Evolutionary conservation across 164 flowering plant species (phyloP).

Genomic region (Nymphaea colorata): DNA sequence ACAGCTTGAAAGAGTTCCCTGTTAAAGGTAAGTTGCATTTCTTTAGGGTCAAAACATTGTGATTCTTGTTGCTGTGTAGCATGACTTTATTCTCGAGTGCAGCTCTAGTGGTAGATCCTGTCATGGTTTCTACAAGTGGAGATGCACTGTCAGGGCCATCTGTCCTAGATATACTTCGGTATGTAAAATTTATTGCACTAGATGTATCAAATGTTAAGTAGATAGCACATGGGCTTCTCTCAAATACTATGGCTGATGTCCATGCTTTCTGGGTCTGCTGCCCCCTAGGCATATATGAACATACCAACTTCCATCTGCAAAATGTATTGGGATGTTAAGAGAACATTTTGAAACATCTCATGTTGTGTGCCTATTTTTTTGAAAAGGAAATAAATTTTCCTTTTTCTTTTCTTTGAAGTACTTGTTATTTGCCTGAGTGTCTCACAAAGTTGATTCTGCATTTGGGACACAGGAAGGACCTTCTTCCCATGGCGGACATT

Average conservation of each 20-base stretch:
- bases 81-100: slow-evolving; percentile 31
- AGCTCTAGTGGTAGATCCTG: slow-evolving; percentile 98
- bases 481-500: slow-evolving; percentile 81
- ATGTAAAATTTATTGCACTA: slow-evolving; percentile 13
- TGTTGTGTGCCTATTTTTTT: no score
- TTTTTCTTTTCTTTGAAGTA: no score
- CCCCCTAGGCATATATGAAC: background rate
- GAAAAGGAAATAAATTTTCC: background rate
- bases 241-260: background rate
- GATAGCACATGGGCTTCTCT: background rate
- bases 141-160: slow-evolving; percentile 81
- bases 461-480: slow-evolving; percentile 44
- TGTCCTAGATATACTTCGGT: slow-evolving; percentile 53
- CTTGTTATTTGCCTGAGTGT: background rate
- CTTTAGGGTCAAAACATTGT: background rate
- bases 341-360: no score
- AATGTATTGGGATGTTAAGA: background rate
- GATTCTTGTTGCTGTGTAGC: no score
- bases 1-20: slow-evolving; percentile 44
- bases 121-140: slow-evolving; percentile 97
- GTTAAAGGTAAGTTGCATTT: slow-evolving; percentile 43
- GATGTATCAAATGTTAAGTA: background rate
- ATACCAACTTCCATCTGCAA: background rate
- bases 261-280: background rate
- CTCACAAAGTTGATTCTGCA: background rate